Percentiles rank a stretch among this genome's conserved stretches.
Evolutionary conservation across 179 eudicot genomes (phyloP).

Genomic region (Gypsophila paniculata): DNA sequence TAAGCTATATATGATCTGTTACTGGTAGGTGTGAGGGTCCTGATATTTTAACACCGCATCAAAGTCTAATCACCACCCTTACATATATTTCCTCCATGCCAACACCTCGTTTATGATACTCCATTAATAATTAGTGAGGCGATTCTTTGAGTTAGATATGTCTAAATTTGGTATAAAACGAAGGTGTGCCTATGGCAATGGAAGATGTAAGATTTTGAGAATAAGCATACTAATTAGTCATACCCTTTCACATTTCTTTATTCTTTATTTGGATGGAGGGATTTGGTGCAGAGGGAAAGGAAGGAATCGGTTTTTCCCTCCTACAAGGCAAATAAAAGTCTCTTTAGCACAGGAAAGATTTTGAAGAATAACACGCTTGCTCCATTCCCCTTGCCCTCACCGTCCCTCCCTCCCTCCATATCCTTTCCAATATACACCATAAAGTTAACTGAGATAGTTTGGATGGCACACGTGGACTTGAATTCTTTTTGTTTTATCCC

Average conservation of each 20-base stretch:
- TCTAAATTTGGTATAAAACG: neutral
- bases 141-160: neutral
- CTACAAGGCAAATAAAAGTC: neutral
- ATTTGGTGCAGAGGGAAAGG: neutral
- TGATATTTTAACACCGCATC: neutral
- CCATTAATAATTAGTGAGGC: neutral
- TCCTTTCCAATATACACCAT: neutral
- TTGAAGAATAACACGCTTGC: neutral
- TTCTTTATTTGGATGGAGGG: neutral
- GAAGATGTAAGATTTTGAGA: neutral
- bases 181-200: neutral
- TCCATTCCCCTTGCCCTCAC: neutral
- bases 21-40: neutral
- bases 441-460: neutral
- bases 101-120: neutral
- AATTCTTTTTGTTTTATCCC: neutral
- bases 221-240: neutral
- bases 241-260: neutral
- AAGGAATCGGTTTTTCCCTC: neutral
- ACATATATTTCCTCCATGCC: neutral
- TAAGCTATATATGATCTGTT: neutral
- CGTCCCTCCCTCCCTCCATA: neutral
- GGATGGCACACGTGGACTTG: conserved; percentile 2
- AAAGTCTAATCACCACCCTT: neutral
- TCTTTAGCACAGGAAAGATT: neutral